These are phyloP conservation scores for Wickerhamomyces strasburgensis DNA, from an alignment of 805 yeast species.

Conservation along the genomic window DNA sequence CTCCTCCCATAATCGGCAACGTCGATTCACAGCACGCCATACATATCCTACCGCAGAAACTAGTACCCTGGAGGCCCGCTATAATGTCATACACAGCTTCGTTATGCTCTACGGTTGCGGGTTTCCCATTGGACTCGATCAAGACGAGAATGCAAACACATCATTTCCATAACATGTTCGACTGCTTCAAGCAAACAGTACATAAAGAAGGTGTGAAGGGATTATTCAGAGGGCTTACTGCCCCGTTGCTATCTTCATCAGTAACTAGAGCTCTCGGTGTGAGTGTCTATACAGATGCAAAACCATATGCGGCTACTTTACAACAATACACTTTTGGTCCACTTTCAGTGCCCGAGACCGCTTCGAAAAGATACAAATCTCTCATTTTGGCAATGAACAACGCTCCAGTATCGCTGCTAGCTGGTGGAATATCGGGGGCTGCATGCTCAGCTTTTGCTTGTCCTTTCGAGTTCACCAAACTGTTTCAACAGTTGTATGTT, in stretches of 20 bases:
- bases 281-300: conserved; percentile 51
- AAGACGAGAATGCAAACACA: conserved; percentile 86
- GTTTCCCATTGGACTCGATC: conserved; percentile 82
- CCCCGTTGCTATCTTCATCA: conserved; percentile 66
- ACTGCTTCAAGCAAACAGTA: conserved; percentile 54
- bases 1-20: conserved; percentile 58
- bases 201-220: conserved; percentile 61
- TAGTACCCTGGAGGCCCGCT: conserved; percentile 52
- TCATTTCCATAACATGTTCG: conserved; percentile 48
- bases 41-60: conserved; percentile 40
- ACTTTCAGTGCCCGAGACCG: conserved; percentile 4
- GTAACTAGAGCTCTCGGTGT: conserved; percentile 63
- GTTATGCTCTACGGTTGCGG: conserved; percentile 58
- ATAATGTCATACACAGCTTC: conserved; percentile 63
- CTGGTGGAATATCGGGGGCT: conserved; percentile 69
- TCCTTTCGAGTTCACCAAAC: conserved; percentile 82
- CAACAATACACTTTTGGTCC: conserved; percentile 19
- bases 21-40: conserved; percentile 42
- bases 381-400: conserved; percentile 27
- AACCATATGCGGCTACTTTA: conserved; percentile 35
- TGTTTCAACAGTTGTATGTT: conserved; percentile 67
- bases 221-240: conserved; percentile 70
- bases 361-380: conserved; percentile 10
- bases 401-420: conserved; percentile 41
- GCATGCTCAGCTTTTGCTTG: conserved; percentile 62